phyloP scores from a whole-genome alignment of 2,329 filamentous ascomycete genomes.

The Penicillium paneum region DNA sequence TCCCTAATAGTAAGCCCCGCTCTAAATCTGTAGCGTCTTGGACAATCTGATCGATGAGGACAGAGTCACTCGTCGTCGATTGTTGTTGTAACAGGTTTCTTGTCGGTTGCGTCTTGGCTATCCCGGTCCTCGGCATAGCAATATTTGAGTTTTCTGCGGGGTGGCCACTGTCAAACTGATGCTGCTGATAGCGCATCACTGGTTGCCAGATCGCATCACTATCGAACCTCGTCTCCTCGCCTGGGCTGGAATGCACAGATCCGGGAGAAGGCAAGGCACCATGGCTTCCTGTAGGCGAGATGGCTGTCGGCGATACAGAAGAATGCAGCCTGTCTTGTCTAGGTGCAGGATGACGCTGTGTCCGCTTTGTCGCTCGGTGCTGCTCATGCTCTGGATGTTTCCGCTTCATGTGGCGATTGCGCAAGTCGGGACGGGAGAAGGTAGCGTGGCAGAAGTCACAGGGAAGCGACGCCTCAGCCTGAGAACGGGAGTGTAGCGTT shows the following conservation, averaged over 20 bases:
- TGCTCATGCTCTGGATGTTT: conserved; percentile 36
- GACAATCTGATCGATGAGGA: conserved; percentile 9
- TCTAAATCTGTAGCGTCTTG: conserved; percentile 19
- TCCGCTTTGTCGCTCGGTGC: conserved; percentile 6
- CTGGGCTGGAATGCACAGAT: background rate
- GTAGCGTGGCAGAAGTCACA: conserved; percentile 41
- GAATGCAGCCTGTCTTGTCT: background rate
- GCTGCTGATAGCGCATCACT: background rate
- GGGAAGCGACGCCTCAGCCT: conserved; percentile 28
- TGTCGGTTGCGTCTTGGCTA: background rate
- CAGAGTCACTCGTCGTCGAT: background rate
- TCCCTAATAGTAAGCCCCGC: conserved; percentile 14
- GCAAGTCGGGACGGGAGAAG: conserved; percentile 44
- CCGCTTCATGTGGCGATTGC: conserved; percentile 42
- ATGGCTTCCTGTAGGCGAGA: conserved; percentile 6
- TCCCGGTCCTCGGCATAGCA: background rate
- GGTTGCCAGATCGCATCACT: background rate
- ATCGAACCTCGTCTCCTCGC: background rate
- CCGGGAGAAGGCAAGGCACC: background rate
- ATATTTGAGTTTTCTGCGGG: background rate
- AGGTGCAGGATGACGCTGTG: background rate
- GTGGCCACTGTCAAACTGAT: background rate
- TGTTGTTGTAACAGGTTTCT: background rate
- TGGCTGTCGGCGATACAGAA: conserved; percentile 1
- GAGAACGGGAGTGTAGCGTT: conserved; percentile 37